A percentile compares a stretch with the other conserved stretches of the same genome.
Evolutionary conservation across 768 basidiomycete species (phyloP).

Genomic region (Kwoniella mangroviensis): DNA sequence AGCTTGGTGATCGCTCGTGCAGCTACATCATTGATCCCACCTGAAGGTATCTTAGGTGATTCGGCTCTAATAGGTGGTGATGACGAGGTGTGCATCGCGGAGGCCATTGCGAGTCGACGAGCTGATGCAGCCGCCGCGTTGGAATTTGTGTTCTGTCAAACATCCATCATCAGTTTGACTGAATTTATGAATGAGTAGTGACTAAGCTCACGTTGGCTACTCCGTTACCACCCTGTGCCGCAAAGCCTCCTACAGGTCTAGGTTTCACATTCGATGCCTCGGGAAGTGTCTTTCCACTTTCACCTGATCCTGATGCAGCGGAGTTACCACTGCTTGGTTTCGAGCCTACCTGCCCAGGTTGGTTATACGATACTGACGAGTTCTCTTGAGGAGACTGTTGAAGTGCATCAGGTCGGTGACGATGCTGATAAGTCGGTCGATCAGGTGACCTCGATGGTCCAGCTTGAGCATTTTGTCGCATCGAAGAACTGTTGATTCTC

Average conservation of each 20-base stretch:
- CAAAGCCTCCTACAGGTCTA: conserved; percentile 14
- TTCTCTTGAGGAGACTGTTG: conserved; percentile 3
- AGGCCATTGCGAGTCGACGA: conserved; percentile 23
- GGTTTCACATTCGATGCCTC: background rate
- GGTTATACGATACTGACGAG: background rate
- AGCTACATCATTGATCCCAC: conserved; percentile 42
- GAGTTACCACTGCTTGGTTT: conserved; percentile 21
- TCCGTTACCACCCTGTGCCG: background rate
- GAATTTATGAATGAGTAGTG: background rate
- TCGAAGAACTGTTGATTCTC: background rate
- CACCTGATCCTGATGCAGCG: background rate
- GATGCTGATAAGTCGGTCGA: conserved; percentile 40
- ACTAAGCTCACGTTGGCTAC: background rate
- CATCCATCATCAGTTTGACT: background rate
- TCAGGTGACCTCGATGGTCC: conserved; percentile 12
- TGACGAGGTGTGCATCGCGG: conserved; percentile 9
- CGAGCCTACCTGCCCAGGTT: background rate
- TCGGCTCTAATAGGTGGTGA: conserved; percentile 30
- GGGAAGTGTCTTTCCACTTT: background rate
- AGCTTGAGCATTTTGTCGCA: conserved; percentile 9
- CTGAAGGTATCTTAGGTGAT: conserved; percentile 46
- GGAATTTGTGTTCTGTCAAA: background rate
- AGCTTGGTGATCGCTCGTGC: conserved; percentile 28
- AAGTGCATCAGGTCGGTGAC: conserved; percentile 41
- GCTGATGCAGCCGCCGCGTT: conserved; percentile 17